Percentiles rank a stretch among this genome's conserved stretches.
These are phyloP conservation scores for Lichtheimia hyalospora DNA, from an alignment of 371 early-diverging fungal genomes.

Conservation along the genomic window DNA sequence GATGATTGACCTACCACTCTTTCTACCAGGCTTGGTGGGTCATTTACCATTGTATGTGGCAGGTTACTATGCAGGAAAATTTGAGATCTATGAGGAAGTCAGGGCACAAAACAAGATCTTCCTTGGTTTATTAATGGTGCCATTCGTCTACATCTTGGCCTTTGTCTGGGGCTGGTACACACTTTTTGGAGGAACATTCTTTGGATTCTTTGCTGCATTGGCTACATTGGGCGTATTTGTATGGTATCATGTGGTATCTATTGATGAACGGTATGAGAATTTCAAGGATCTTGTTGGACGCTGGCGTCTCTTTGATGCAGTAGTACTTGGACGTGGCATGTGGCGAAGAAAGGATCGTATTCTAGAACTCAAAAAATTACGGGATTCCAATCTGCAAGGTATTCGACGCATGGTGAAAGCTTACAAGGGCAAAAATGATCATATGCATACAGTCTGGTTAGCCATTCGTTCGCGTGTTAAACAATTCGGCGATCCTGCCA, in stretches of 20 bases:
- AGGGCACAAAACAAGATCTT: slow-evolving; percentile 61
- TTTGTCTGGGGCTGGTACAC: slow-evolving; percentile 46
- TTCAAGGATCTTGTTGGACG: slow-evolving; percentile 45
- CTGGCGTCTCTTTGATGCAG: slow-evolving; percentile 55
- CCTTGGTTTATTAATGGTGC: slow-evolving; percentile 38
- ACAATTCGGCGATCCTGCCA: slow-evolving; percentile 28
- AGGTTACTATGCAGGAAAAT: slow-evolving; percentile 46
- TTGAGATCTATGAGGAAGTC: slow-evolving; percentile 54
- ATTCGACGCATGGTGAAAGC: slow-evolving; percentile 31
- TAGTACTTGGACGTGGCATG: slow-evolving; percentile 47
- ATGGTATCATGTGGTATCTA: slow-evolving; percentile 48
- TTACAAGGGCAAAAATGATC: slow-evolving; percentile 31
- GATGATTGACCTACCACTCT: slow-evolving; percentile 52
- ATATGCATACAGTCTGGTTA: slow-evolving; percentile 33
- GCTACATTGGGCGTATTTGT: slow-evolving; percentile 41
- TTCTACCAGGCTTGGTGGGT: slow-evolving; percentile 50
- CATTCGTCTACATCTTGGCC: slow-evolving; percentile 34
- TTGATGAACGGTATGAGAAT: slow-evolving; percentile 48
- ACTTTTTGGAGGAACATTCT: slow-evolving; percentile 39
- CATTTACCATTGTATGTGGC: slow-evolving; percentile 58
- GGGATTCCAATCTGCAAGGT: slow-evolving; percentile 29
- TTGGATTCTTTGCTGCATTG: slow-evolving; percentile 39
- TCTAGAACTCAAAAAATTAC: slow-evolving; percentile 31
- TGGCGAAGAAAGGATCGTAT: slow-evolving; percentile 45
- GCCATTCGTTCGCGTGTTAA: slow-evolving; percentile 34